Evolutionary conservation across 441 rosid species (phyloP), one percentile per base, ranked within the genome.

Genomic region (Lepidium campestre): DNA sequence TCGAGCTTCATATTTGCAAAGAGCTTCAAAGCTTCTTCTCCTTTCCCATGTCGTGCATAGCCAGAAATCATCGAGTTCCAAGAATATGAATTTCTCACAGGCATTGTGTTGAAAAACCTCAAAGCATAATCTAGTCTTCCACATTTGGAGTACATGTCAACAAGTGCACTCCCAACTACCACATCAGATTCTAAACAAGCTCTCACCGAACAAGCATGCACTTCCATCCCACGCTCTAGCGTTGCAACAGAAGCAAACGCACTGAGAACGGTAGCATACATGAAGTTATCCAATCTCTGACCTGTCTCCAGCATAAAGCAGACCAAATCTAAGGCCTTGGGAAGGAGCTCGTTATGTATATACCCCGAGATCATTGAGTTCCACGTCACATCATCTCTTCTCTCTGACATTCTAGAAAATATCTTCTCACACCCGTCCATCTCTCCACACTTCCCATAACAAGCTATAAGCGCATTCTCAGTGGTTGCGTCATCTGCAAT

Each of bases 11-110:
- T 87, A 55, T 54, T 57, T 29, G 52, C 75, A 62, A 89, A 92
- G 54, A 85, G 81, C 67, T 79, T 73, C 46, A 92, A 74, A 71
- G 98, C 93, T 68, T 85, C 79, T 29, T 76, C 80, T 36, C 91
- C 95, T 14, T 68, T 65, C 67, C 96, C 96, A 76, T 92, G 98
- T 42, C 95, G 87, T 58, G 98, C 95, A 71, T 74, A 85, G 41
- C 92, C 97, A 0, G 92, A 86, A 60, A 91, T 86, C 96, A 91
- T 86, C 19, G 96, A 91, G 77, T 89, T 92, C 96, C 98, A 92
- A 4, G 95, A 86, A 75, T 89, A 92, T n/a, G 82, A 77, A 70
- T 89, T 92, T 80, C 82, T 89, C 31, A 59, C 44, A 3, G 82
- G 90, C 98, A 89, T 92, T 60, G 61, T 53, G 53, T 78, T 48